These are phyloP conservation scores for Pyrenophora seminiperda DNA, from an alignment of 2,329 filamentous ascomycete genomes.

Conservation along the genomic window DNA sequence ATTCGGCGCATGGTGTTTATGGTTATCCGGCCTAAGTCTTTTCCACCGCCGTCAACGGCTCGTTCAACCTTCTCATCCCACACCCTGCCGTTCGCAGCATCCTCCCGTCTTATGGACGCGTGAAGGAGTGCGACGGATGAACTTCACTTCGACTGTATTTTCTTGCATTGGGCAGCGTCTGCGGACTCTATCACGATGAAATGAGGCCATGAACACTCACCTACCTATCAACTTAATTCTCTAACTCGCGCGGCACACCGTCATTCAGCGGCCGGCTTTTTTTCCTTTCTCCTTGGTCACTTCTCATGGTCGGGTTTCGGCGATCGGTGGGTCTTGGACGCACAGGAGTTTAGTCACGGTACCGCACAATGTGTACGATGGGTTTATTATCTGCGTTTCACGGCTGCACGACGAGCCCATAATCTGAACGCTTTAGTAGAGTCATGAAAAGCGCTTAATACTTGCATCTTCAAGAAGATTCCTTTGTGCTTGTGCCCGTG, in stretches of 20 bases:
- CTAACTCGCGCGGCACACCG: constrained; percentile 16
- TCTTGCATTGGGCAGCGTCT: constrained; percentile 41
- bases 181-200: constrained; percentile 39
- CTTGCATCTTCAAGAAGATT: constrained; percentile 19
- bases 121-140: constrained; percentile 10
- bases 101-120: background rate
- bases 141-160: constrained; percentile 37
- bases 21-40: constrained; percentile 29
- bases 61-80: constrained; percentile 3
- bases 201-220: constrained; percentile 45
- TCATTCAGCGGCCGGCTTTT: constrained; percentile 12
- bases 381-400: constrained; percentile 12
- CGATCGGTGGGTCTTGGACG: constrained; percentile 18
- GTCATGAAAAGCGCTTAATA: constrained; percentile 33
- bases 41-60: constrained; percentile 9
- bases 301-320: constrained; percentile 11
- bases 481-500: background rate
- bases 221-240: constrained; percentile 29
- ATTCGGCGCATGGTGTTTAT: constrained; percentile 31
- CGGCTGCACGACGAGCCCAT: constrained; percentile 11
- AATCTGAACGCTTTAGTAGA: constrained; percentile 15
- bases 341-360: constrained; percentile 27
- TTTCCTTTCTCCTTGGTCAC: constrained; percentile 18
- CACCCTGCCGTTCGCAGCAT: background rate
- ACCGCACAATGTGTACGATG: constrained; percentile 25